phyloP scores from a whole-genome alignment of 2,329 filamentous ascomycete genomes.

The Teratosphaeria nubilosa region DNA sequence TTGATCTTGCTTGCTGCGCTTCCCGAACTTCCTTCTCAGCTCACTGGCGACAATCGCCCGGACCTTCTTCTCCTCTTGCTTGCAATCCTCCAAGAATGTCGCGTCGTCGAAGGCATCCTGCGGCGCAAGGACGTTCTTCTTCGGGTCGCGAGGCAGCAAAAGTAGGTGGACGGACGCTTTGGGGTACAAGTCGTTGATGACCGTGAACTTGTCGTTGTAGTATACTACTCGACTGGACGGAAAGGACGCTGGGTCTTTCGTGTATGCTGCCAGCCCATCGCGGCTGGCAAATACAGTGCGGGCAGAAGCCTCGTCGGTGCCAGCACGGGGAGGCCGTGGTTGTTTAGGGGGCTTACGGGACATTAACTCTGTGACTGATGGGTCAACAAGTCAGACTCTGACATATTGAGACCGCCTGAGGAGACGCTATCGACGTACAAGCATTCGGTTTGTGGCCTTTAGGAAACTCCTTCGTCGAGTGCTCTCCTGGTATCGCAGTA shows the following conservation, averaged over 20 bases:
- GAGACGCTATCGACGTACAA: slow-evolving; percentile 7
- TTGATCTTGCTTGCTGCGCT: slow-evolving; percentile 52
- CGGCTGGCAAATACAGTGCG: slow-evolving; percentile 37
- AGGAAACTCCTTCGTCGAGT: slow-evolving; percentile 8
- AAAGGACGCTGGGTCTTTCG: slow-evolving; percentile 51
- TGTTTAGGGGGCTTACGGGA: slow-evolving; percentile 28
- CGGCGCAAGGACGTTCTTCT: slow-evolving; percentile 57
- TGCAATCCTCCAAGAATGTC: slow-evolving; percentile 56
- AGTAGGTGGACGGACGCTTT: slow-evolving; percentile 80
- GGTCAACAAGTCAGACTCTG: slow-evolving; percentile 10
- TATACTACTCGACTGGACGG: slow-evolving; percentile 53
- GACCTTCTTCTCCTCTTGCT: slow-evolving; percentile 51
- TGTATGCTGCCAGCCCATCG: slow-evolving; percentile 58
- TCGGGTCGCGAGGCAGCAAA: slow-evolving; percentile 64
- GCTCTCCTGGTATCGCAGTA: slow-evolving; percentile 9
- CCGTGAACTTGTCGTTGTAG: slow-evolving; percentile 58
- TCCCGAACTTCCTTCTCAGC: slow-evolving; percentile 58
- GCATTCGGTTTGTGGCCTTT: slow-evolving; percentile 24
- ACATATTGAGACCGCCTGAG: neutral
- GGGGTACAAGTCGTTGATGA: slow-evolving; percentile 74
- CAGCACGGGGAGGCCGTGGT: slow-evolving; percentile 20
- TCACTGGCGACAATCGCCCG: slow-evolving; percentile 60
- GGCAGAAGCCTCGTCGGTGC: slow-evolving; percentile 18
- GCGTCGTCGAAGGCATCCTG: slow-evolving; percentile 65
- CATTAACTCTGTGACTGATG: slow-evolving; percentile 37